Conservation (phyloP, 148 eudicot genomes). For the Nepenthes mirabilis region DNA sequence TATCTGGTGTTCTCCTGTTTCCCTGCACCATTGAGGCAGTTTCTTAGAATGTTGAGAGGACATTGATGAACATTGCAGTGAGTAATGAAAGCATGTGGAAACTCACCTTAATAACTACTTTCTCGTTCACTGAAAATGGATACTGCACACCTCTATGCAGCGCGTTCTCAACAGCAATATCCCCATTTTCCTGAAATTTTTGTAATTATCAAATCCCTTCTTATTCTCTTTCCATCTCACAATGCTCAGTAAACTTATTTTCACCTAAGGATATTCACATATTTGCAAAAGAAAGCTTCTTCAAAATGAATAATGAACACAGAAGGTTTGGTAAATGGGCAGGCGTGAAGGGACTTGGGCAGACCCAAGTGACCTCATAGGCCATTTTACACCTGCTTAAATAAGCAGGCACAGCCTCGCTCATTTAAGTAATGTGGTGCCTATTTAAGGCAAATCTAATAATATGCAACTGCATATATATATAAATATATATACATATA, state of each 20-base stretch:
- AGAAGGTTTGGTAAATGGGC: no score
- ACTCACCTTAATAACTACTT: slow-evolving; percentile 68
- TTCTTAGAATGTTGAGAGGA: not conserved
- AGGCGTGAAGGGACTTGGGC: no score
- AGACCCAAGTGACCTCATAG: no score
- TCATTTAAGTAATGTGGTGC: no score
- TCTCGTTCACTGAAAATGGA: slow-evolving; percentile 76
- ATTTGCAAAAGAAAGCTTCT: not conserved
- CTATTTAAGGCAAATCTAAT: no score
- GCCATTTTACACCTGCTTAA: no score
- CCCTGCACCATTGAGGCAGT: slow-evolving; percentile 40
- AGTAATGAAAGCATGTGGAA: not conserved
- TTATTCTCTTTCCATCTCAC: not conserved
- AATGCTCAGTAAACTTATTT: not conserved
- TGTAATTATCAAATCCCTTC: not conserved
- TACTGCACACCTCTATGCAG: slow-evolving; percentile 54
- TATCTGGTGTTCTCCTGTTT: slow-evolving; percentile 81
- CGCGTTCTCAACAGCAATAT: slow-evolving; percentile 33
- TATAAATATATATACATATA: no score
- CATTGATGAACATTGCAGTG: not conserved
- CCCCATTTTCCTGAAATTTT: slow-evolving; percentile 52
- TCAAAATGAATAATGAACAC: not conserved
- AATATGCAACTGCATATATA: no score
- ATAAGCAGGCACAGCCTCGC: no score
- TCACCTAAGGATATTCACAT: not conserved